A percentile compares a stretch with the other conserved stretches of the same genome.
Conservation (phyloP, 352 stramenopile genomes). For the Globisporangium spiculum region DNA sequence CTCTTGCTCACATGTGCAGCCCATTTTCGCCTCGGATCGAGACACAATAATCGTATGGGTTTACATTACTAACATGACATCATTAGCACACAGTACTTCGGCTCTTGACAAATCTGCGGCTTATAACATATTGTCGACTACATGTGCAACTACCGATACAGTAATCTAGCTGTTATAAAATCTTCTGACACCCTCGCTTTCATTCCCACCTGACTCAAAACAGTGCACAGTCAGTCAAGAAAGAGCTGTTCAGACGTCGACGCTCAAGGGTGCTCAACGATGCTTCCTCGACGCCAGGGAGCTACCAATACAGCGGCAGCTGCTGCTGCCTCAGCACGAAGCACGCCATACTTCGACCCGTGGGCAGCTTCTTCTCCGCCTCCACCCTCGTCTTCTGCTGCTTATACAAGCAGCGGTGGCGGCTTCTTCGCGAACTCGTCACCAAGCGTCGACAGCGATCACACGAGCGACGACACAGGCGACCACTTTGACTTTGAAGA, state of each 20-base stretch:
- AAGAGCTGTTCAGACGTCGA: background rate
- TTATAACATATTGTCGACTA: too few species aligned
- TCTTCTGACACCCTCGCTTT: too few species aligned
- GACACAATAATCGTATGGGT: too few species aligned
- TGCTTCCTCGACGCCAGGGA: background rate
- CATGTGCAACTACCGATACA: too few species aligned
- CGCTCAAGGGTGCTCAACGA: background rate
- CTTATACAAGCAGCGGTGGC: background rate
- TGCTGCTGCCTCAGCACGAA: background rate
- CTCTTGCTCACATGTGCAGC: too few species aligned
- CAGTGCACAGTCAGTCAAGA: background rate
- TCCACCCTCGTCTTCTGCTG: background rate
- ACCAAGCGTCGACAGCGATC: conserved; percentile 2
- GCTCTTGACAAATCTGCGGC: too few species aligned
- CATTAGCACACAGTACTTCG: too few species aligned
- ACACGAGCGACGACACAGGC: conserved; percentile 8
- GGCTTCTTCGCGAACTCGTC: background rate
- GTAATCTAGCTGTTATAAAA: too few species aligned
- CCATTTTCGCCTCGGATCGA: too few species aligned
- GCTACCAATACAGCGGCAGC: background rate
- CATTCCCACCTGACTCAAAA: too few species aligned
- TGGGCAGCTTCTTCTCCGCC: background rate
- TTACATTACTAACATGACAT: too few species aligned
- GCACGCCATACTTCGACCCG: background rate
- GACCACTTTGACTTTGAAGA: conserved; percentile 9